phyloP scores from a whole-genome alignment of 805 yeast genomes.

The Candida jianshihensis region DNA sequence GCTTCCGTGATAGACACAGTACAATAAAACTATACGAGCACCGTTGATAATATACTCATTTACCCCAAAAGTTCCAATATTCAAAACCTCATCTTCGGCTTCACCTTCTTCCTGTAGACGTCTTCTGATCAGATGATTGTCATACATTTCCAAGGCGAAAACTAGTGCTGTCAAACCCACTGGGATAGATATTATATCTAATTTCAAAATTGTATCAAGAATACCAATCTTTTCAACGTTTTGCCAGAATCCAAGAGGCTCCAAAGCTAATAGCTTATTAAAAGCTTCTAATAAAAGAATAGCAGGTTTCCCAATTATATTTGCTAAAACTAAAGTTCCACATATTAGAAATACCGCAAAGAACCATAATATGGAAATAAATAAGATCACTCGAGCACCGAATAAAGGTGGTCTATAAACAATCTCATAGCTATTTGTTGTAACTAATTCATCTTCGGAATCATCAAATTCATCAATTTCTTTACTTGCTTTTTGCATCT shows the following conservation, averaged over 20 bases:
- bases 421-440: conserved; percentile 47
- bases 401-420: conserved; percentile 87
- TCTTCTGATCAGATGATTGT: conserved; percentile 15
- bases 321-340: conserved; percentile 15
- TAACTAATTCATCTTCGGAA: conserved; percentile 33
- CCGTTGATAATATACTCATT: not conserved
- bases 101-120: conserved; percentile 12
- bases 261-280: not conserved
- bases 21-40: not conserved
- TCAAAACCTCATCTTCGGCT: not conserved
- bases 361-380: conserved; percentile 36
- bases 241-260: not conserved
- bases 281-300: not conserved
- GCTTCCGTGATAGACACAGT: not conserved
- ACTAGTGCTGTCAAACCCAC: conserved; percentile 16
- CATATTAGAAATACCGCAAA: conserved; percentile 32
- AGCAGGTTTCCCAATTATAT: conserved; percentile 23
- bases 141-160: conserved; percentile 11
- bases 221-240: not conserved
- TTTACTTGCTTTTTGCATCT: conserved; percentile 24
- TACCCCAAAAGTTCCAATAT: not conserved
- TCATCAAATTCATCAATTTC: conserved; percentile 35
- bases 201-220: not conserved
- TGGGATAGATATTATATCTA: conserved; percentile 10
- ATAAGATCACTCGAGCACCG: conserved; percentile 42